A percentile compares a stretch with the other conserved stretches of the same genome.
These are phyloP conservation scores for Penicillium fuscoglaucum DNA, from an alignment of 2,329 filamentous ascomycete species.

Conservation along the genomic window DNA sequence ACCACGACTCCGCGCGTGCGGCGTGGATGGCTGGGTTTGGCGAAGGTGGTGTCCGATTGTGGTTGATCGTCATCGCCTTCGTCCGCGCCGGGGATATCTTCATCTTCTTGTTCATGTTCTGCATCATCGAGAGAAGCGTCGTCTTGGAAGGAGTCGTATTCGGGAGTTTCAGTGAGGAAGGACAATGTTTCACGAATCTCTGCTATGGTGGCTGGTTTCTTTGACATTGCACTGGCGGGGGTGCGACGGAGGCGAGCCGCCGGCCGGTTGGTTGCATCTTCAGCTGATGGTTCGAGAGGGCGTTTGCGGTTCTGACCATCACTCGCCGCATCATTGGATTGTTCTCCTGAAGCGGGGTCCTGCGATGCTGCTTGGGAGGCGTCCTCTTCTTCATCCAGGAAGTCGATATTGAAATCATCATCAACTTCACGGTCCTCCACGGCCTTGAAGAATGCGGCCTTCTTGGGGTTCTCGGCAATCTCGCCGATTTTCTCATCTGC, in stretches of 20 bases:
- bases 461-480: conserved; percentile 85
- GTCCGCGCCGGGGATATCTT: conserved; percentile 19
- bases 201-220: conserved; percentile 71
- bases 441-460: conserved; percentile 83
- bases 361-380: conserved; percentile 44
- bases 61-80: conserved; percentile 24
- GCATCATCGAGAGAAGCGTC: conserved; percentile 53
- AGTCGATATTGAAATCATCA: conserved; percentile 73
- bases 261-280: conserved; percentile 53
- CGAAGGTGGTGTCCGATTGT: conserved; percentile 28
- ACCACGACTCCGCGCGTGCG: conserved; percentile 46
- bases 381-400: conserved; percentile 56
- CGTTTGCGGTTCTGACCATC: conserved; percentile 44
- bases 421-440: conserved; percentile 78
- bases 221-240: conserved; percentile 51
- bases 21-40: conserved; percentile 37
- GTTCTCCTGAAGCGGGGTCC: conserved; percentile 19
- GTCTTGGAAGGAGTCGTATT: conserved; percentile 55
- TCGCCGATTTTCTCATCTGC: conserved; percentile 87
- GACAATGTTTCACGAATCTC: conserved; percentile 84
- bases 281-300: conserved; percentile 39
- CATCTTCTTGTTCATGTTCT: conserved; percentile 21
- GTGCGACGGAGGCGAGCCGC: conserved; percentile 65
- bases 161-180: conserved; percentile 72
- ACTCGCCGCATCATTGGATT: conserved; percentile 20